These are phyloP conservation scores for Fraxinus americana DNA, from an alignment of 257 asterid species.

Conservation along the genomic window DNA sequence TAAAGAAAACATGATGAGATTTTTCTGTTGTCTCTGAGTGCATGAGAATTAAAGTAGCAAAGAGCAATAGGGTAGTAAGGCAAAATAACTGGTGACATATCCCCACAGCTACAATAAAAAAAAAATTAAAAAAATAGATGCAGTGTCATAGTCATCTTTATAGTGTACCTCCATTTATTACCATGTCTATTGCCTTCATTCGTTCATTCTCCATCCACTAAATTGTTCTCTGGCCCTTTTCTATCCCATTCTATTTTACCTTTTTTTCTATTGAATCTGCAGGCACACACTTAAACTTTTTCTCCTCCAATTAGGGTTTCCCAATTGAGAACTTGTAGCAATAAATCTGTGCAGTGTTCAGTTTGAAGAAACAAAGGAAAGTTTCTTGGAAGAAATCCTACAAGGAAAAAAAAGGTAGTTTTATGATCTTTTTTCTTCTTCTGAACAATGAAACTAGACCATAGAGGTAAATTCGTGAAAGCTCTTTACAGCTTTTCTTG, in stretches of 20 bases:
- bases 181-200: constrained; percentile 74
- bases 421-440: constrained; percentile 25
- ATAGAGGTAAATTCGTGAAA: constrained; percentile 28
- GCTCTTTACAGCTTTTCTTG: constrained; percentile 28
- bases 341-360: constrained; percentile 18
- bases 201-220: constrained; percentile 60
- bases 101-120: constrained; percentile 40
- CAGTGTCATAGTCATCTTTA: constrained; percentile 65
- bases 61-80: constrained; percentile 26
- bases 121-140: constrained; percentile 40
- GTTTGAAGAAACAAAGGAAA: constrained; percentile 26
- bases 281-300: constrained; percentile 16
- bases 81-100: constrained; percentile 30
- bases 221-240: constrained; percentile 50
- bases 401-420: constrained; percentile 40
- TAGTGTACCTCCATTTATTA: constrained; percentile 66
- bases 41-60: constrained; percentile 34
- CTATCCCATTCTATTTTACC: constrained; percentile 24
- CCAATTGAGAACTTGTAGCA: neutral
- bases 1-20: constrained; percentile 12
- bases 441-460: constrained; percentile 36
- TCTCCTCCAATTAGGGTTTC: constrained; percentile 46
- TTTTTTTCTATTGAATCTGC: constrained; percentile 12
- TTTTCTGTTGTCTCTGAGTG: constrained; percentile 30
- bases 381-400: constrained; percentile 30